phyloP scores from a whole-genome alignment of 345 rosid species.

The Acer negundo region DNA sequence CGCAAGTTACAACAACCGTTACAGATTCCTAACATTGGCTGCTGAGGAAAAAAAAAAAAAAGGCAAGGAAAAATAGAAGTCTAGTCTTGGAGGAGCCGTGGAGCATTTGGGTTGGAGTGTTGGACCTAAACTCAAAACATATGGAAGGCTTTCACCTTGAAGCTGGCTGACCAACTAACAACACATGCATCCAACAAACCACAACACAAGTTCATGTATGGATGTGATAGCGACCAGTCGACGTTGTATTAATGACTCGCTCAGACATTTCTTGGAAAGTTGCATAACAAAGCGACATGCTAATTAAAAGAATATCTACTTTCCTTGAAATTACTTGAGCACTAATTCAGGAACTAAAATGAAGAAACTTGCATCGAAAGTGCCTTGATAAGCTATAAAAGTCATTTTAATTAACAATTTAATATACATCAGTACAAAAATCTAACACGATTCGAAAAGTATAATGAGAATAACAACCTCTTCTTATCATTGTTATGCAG shows the following conservation, averaged over 20 bases:
- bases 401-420: no score
- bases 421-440: no score
- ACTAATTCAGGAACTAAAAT: background rate
- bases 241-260: background rate
- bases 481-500: background rate
- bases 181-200: background rate
- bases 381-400: no score
- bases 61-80: background rate
- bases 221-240: background rate
- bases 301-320: background rate
- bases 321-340: background rate
- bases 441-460: background rate
- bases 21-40: background rate
- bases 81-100: background rate
- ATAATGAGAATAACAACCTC: background rate
- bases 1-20: background rate
- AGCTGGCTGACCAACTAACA: background rate
- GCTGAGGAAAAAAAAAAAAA: conserved; percentile 6
- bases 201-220: background rate
- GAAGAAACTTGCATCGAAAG: background rate
- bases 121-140: background rate
- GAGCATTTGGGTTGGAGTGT: background rate
- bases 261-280: conserved; percentile 4
- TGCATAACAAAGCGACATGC: background rate
- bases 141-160: no score